These are phyloP conservation scores for Aureobasidium namibiae DNA, from an alignment of 2,329 filamentous ascomycete genomes.

Conservation along the genomic window DNA sequence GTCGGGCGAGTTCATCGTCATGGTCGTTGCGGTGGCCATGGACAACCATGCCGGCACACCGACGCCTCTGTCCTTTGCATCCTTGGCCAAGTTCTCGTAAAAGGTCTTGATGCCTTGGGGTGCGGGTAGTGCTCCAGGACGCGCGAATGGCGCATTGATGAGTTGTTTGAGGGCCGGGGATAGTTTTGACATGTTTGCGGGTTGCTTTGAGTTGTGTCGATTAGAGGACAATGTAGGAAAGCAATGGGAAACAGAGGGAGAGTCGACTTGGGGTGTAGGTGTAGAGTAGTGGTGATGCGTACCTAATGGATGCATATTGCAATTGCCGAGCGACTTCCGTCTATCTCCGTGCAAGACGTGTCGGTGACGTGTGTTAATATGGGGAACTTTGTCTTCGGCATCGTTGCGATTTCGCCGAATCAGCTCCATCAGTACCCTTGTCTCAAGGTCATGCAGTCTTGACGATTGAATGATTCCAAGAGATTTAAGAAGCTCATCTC, in stretches of 20 bases:
- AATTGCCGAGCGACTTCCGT: background rate
- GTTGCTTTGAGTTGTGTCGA: background rate
- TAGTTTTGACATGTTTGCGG: slow-evolving; percentile 58
- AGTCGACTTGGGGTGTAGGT: too few relatives aligned
- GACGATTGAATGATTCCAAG: too few relatives aligned
- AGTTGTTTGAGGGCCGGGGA: slow-evolving; percentile 63
- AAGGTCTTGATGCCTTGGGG: slow-evolving; percentile 55
- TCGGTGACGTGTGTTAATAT: background rate
- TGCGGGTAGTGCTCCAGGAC: slow-evolving; percentile 57
- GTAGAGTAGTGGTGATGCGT: too few relatives aligned
- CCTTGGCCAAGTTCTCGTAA: slow-evolving; percentile 55
- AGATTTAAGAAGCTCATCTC: too few relatives aligned
- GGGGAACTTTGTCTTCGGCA: background rate
- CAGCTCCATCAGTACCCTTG: too few relatives aligned
- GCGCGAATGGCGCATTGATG: slow-evolving; percentile 61
- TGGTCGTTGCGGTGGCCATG: slow-evolving; percentile 66
- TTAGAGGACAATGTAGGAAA: background rate
- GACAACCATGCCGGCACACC: slow-evolving; percentile 58
- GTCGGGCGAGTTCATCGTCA: slow-evolving; percentile 79
- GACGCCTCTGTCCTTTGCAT: slow-evolving; percentile 55
- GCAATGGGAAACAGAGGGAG: background rate
- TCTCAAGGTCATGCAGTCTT: too few relatives aligned
- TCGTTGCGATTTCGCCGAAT: background rate
- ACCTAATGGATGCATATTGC: too few relatives aligned
- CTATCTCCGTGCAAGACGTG: background rate